Percentiles rank a stretch among this genome's conserved stretches.
Conservation (phyloP, 805 yeast genomes). For the Spathaspora gorwiae region DNA sequence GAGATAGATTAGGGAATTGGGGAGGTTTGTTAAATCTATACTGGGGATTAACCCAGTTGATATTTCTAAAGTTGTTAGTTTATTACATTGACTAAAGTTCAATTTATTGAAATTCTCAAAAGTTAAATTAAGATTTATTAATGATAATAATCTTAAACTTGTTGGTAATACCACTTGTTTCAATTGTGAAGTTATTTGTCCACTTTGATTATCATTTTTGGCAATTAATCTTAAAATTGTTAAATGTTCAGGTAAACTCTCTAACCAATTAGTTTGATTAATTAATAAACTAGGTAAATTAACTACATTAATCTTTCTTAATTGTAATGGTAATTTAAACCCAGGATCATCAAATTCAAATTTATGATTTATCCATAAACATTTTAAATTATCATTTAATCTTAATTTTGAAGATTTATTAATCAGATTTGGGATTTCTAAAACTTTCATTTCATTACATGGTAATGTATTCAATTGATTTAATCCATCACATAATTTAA, state of each 20-base stretch:
- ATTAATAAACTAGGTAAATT: neutral
- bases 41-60: neutral
- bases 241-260: neutral
- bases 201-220: neutral
- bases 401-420: neutral
- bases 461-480: neutral
- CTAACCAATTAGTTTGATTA: neutral
- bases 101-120: neutral
- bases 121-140: neutral
- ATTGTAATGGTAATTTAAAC: neutral
- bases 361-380: neutral
- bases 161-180: neutral
- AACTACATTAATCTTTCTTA: neutral
- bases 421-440: neutral
- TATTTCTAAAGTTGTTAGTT: neutral
- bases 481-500: neutral
- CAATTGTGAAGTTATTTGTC: neutral
- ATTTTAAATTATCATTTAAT: conserved; percentile 1
- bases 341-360: conserved; percentile 1
- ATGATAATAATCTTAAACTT: neutral
- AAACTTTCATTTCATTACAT: neutral
- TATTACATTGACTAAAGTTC: neutral
- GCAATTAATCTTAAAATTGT: neutral
- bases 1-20: neutral
- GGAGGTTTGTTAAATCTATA: neutral